Conservation (phyloP, 2,329 filamentous ascomycete species). For the Alternaria gaisen region DNA sequence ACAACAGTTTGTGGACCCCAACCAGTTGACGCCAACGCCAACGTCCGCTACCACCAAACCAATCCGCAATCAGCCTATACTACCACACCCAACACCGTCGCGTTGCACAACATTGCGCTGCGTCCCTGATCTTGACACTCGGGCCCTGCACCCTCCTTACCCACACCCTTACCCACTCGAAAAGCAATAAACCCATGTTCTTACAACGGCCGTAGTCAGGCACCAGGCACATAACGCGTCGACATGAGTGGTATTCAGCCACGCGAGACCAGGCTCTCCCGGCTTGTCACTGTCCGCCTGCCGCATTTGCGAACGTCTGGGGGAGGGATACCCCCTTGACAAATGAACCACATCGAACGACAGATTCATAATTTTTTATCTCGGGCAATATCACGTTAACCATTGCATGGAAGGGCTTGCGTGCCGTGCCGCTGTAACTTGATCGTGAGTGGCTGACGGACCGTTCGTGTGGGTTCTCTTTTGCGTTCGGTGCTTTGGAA, state of each 20-base stretch:
- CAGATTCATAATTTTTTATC: not conserved
- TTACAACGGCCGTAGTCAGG: not conserved
- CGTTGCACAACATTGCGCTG: conserved; percentile 4
- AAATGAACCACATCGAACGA: not conserved
- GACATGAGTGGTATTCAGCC: conserved; percentile 4
- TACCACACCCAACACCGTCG: not conserved
- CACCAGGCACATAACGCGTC: conserved; percentile 3
- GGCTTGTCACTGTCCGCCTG: conserved; percentile 13
- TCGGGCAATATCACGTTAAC: conserved; percentile 4
- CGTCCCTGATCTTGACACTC: not conserved
- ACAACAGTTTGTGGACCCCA: not conserved
- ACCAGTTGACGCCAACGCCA: not conserved
- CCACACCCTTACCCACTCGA: not conserved
- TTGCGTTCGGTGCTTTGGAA: conserved; percentile 1
- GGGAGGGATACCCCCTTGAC: conserved; percentile 4
- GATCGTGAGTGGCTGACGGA: not conserved
- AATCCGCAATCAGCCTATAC: not conserved
- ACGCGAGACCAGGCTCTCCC: conserved; percentile 17
- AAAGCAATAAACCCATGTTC: conserved; percentile 4
- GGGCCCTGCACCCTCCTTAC: not conserved
- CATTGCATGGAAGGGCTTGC: conserved; percentile 3
- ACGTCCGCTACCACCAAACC: not conserved
- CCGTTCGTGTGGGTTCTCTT: not conserved
- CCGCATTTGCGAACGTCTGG: conserved; percentile 6
- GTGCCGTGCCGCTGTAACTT: conserved; percentile 4